phyloP scores from a whole-genome alignment of 345 rosid genomes.

The Sonneratia caseolaris region DNA sequence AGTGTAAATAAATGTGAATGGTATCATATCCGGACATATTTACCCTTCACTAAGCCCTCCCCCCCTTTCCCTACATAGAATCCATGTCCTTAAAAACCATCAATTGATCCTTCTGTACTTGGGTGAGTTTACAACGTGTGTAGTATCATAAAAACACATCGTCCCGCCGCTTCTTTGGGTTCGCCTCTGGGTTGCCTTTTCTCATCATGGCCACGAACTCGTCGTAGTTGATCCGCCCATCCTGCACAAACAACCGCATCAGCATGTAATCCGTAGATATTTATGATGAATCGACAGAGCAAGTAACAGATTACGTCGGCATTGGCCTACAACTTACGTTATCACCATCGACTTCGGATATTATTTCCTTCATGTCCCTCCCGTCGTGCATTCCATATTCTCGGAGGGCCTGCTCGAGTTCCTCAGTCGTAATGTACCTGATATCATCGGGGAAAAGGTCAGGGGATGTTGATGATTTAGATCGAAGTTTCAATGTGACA shows the following conservation, averaged over 20 bases:
- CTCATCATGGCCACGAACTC: constrained; percentile 94
- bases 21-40: constrained; percentile 28
- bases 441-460: neutral
- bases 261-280: neutral
- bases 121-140: neutral
- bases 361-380: constrained; percentile 60
- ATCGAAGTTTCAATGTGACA: neutral
- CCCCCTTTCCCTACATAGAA: neutral
- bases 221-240: constrained; percentile 77
- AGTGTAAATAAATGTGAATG: neutral
- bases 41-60: constrained; percentile 19
- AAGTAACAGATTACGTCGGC: neutral
- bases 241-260: constrained; percentile 24
- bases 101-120: neutral
- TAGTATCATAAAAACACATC: constrained; percentile 15
- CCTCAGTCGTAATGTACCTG: constrained; percentile 75
- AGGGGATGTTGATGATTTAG: neutral
- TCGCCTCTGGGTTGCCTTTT: constrained; percentile 71
- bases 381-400: constrained; percentile 79
- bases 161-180: constrained; percentile 70
- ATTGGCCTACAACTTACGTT: constrained; percentile 35
- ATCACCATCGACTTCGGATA: constrained; percentile 71
- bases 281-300: neutral
- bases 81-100: neutral
- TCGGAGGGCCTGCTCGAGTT: constrained; percentile 81